phyloP scores from a whole-genome alignment of 331 rosid genomes.

The Cucumis variabilis region DNA sequence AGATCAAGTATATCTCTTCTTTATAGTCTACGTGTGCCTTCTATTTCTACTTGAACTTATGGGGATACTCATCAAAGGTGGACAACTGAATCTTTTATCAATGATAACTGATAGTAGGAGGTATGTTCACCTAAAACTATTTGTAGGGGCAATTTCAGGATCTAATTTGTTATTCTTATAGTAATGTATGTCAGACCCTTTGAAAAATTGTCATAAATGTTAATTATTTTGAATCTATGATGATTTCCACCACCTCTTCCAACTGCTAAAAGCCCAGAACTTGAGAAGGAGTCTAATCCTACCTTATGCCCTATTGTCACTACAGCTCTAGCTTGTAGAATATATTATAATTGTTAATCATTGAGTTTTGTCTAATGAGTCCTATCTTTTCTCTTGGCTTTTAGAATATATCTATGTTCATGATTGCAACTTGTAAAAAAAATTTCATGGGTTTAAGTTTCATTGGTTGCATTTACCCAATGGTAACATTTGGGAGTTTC shows the following conservation, averaged over 20 bases:
- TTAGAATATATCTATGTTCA: neutral
- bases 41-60: slow-evolving; percentile 48
- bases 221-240: slow-evolving; percentile 25
- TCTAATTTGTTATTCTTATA: slow-evolving; percentile 33
- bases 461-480: too few species aligned
- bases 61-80: slow-evolving; percentile 99
- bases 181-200: neutral
- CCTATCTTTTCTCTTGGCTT: neutral
- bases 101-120: slow-evolving; percentile 99
- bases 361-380: neutral
- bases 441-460: too few species aligned
- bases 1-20: neutral
- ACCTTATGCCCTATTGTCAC: slow-evolving; percentile 68
- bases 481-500: neutral
- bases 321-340: too few species aligned
- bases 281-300: slow-evolving; percentile 84
- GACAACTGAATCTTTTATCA: slow-evolving; percentile 97
- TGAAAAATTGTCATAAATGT: neutral
- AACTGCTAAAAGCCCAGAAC: slow-evolving; percentile 81
- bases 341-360: neutral
- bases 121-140: slow-evolving; percentile 44
- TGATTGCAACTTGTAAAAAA: too few species aligned
- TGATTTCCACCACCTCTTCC: slow-evolving; percentile 95
- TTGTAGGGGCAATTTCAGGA: neutral
- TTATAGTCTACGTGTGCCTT: neutral